A percentile compares a stretch with the other conserved stretches of the same genome.
These are phyloP conservation scores for Leishmania braziliensis DNA, from an alignment of 208 protist species.

Conservation along the genomic window DNA sequence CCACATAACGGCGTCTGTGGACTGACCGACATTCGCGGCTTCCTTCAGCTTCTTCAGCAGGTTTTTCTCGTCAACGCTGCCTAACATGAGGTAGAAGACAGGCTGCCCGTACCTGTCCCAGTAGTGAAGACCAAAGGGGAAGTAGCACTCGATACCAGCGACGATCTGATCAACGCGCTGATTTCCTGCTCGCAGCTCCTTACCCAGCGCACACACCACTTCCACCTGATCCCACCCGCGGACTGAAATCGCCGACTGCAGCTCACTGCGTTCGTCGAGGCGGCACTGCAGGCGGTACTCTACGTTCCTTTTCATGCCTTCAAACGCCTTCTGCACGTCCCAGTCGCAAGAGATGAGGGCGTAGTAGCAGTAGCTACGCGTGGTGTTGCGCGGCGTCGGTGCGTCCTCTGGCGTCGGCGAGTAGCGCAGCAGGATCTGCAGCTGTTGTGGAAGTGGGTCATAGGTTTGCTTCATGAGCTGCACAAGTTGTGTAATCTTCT, in stretches of 20 bases:
- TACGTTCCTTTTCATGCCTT: slow-evolving; percentile 32
- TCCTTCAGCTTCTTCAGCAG: slow-evolving; percentile 32
- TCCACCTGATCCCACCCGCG: slow-evolving; percentile 56
- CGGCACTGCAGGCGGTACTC: slow-evolving; percentile 35
- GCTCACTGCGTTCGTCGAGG: slow-evolving; percentile 45
- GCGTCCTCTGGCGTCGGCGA: slow-evolving; percentile 11
- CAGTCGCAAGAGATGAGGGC: slow-evolving; percentile 49
- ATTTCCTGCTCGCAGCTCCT: slow-evolving; percentile 1
- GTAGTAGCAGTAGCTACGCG: slow-evolving; percentile 48
- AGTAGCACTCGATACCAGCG: slow-evolving; percentile 26
- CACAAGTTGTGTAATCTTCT: slow-evolving; percentile 56
- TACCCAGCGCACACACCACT: slow-evolving; percentile 15
- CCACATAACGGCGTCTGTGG: slow-evolving; percentile 20
- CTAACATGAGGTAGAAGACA: slow-evolving; percentile 44
- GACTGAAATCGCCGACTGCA: slow-evolving; percentile 47
- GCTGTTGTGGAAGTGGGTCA: slow-evolving; percentile 24
- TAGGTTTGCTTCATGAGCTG: slow-evolving; percentile 32
- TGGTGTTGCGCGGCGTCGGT: slow-evolving; percentile 42
- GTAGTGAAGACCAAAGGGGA: slow-evolving; percentile 41
- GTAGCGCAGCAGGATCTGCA: slow-evolving; percentile 19
- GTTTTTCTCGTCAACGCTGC: slow-evolving; percentile 31
- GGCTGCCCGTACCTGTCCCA: slow-evolving; percentile 50
- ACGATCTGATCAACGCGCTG: slow-evolving; percentile 34
- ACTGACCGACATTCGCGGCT: slow-evolving; percentile 16
- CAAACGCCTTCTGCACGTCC: slow-evolving; percentile 59